Evolutionary conservation across 495 filamentous ascomycete species (phyloP).

Genomic region (Apiosordaria backusii): DNA sequence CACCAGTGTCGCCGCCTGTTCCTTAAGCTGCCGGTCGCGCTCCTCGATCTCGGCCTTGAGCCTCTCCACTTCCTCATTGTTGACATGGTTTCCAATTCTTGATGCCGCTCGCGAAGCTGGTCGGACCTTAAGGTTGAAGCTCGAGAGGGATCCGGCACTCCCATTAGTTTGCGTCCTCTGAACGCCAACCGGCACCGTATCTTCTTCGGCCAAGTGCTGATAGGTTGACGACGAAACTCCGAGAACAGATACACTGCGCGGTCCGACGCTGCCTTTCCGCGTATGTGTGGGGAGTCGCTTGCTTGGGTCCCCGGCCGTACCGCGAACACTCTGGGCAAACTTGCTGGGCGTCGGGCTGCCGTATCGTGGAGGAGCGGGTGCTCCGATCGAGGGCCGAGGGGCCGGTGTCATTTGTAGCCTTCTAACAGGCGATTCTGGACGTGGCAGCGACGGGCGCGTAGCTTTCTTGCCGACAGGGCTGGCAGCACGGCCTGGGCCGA

Average conservation of each 20-base stretch:
- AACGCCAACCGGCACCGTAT: constrained; percentile 55
- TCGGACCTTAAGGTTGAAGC: constrained; percentile 46
- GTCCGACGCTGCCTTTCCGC: constrained; percentile 49
- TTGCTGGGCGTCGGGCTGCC: constrained; percentile 65
- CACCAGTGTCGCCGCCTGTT: constrained; percentile 72
- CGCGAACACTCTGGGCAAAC: constrained; percentile 61
- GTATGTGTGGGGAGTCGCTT: constrained; percentile 45
- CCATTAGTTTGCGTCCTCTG: constrained; percentile 51
- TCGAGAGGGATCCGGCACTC: constrained; percentile 44
- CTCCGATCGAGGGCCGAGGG: constrained; percentile 52
- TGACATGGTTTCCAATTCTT: constrained; percentile 29
- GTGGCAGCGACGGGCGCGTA: constrained; percentile 69
- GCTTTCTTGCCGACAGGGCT: constrained; percentile 68
- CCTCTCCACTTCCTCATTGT: constrained; percentile 64
- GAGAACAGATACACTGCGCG: constrained; percentile 52
- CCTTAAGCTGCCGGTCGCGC: constrained; percentile 78
- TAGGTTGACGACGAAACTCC: constrained; percentile 36
- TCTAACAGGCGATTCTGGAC: constrained; percentile 78
- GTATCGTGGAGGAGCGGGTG: constrained; percentile 50
- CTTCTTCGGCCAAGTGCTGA: constrained; percentile 46
- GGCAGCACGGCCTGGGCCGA: constrained; percentile 70
- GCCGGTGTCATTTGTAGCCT: constrained; percentile 57
- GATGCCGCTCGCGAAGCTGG: constrained; percentile 46
- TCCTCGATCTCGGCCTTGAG: constrained; percentile 71
- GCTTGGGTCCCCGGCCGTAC: constrained; percentile 54